Base-by-base conservation (phyloP, 805 yeast genomes). In the Barnettozyma vustinii region DNA sequence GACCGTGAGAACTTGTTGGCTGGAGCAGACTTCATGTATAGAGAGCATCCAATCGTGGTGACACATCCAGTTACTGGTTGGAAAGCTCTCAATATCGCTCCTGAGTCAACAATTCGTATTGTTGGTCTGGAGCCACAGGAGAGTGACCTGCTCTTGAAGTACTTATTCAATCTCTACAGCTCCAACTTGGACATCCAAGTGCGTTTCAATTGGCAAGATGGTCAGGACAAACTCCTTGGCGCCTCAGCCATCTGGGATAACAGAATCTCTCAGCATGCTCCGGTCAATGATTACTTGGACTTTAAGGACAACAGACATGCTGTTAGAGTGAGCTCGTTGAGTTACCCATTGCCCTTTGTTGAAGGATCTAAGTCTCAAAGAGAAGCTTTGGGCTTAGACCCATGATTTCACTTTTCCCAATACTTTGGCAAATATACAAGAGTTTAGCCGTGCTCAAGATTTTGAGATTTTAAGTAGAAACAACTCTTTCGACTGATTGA, bases 1-100 rank as follows among this genome's bases (percentile, higher is more conserved):
- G 69, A 72, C 51, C 64, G 76, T 42, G 61, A 68, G 23, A 68
- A 72, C 43, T 76, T 78, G 13, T 64, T 75, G 36, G 61, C 61
- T 50, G 80, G 79, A 25, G 72, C 74, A 10, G 67, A 66, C 46
- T 65, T 66, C 47, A 65, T 77, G 49, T 80, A 74, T 55, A 71
- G 80, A 56, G 77, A 70, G 47, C 84, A 80, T 60, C 83, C 83
- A 1, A 52, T 80, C 19, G 71, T 80, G 39, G 72, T 83, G 62
- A 78, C 83, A 27, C 80, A 80, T 55, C 84, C 85, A 9, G 81
- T 74, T 9, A 80, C 84, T 39, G 83, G 83, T 26, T 75, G 81
- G 82, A 80, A 80, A 63, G 65, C 79, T 2, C 63, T 79, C 53
- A 78, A 68, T 51, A 78, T 76, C 39, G 76, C 76, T 63, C 69